Percentiles rank a stretch among this genome's conserved stretches.
Conservation (phyloP, 139 green algal species). For the Pleodorina starrii region DNA sequence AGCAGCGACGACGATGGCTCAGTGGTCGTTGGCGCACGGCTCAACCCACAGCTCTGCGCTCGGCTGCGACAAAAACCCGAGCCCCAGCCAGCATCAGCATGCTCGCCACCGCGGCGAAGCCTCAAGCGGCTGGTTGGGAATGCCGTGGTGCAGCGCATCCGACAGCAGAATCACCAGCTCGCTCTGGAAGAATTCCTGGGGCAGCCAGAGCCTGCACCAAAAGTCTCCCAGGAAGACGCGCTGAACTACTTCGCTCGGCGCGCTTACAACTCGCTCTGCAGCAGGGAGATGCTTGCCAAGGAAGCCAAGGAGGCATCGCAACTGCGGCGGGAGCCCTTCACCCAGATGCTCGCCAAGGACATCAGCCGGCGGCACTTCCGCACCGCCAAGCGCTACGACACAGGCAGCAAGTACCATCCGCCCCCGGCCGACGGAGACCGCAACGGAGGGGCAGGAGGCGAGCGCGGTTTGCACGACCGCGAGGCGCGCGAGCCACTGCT, state of each 20-base stretch:
- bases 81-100: background rate
- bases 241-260: background rate
- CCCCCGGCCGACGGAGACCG: no score
- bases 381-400: conserved; percentile 3
- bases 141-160: conserved; percentile 4
- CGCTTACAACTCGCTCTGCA: conserved; percentile 20
- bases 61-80: background rate
- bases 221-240: background rate
- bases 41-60: background rate
- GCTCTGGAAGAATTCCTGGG: background rate
- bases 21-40: no score
- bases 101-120: background rate
- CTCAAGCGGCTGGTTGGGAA: background rate
- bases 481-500: background rate
- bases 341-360: background rate
- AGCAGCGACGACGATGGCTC: no score
- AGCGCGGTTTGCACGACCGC: background rate
- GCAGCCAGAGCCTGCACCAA: background rate
- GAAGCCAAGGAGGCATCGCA: background rate
- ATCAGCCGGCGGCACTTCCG: conserved; percentile 36
- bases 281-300: conserved; percentile 13
- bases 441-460: background rate
- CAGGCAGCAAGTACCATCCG: conserved; percentile 29
- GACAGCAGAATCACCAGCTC: background rate
- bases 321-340: background rate